Conservation (phyloP, 768 basidiomycete species). For the Macrocybe gigantea region DNA sequence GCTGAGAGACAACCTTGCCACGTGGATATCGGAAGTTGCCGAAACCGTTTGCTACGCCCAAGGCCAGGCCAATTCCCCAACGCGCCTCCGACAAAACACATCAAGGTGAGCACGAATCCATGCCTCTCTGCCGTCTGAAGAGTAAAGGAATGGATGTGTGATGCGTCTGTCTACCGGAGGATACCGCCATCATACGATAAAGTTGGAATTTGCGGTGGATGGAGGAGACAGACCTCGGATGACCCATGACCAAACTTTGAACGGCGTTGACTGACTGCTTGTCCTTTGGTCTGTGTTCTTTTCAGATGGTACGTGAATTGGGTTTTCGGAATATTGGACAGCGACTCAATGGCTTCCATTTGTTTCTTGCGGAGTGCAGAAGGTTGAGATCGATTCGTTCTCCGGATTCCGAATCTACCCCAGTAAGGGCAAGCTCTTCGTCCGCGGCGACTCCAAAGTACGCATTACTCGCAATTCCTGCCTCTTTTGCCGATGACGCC, state of each 20-base stretch:
- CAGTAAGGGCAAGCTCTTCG: slow-evolving; percentile 92
- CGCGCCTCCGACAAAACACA: slow-evolving; percentile 31
- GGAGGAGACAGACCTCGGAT: slow-evolving; percentile 27
- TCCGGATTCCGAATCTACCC: slow-evolving; percentile 98
- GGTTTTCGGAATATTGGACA: too few species aligned
- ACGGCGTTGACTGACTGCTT: slow-evolving; percentile 5
- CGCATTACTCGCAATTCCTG: slow-evolving; percentile 11
- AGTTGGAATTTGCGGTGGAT: slow-evolving; percentile 35
- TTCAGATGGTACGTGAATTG: slow-evolving; percentile 34
- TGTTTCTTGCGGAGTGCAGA: slow-evolving; percentile 41
- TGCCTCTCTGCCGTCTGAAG: slow-evolving; percentile 11
- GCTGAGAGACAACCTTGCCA: neutral
- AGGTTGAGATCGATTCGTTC: slow-evolving; percentile 99
- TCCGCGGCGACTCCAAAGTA: slow-evolving; percentile 95
- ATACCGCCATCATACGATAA: slow-evolving; percentile 11
- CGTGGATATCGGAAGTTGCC: neutral
- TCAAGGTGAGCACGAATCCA: slow-evolving; percentile 54
- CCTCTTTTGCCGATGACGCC: neutral
- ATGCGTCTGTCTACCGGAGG: slow-evolving; percentile 11
- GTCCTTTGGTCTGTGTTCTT: slow-evolving; percentile 4
- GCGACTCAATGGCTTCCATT: too few species aligned
- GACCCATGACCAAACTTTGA: slow-evolving; percentile 13
- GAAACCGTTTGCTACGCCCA: neutral
- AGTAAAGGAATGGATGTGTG: slow-evolving; percentile 8
- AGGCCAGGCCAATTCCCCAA: too few species aligned